Conservation (phyloP, 2,329 filamentous ascomycete species). For the Fusarium tanahbumbuense region DNA sequence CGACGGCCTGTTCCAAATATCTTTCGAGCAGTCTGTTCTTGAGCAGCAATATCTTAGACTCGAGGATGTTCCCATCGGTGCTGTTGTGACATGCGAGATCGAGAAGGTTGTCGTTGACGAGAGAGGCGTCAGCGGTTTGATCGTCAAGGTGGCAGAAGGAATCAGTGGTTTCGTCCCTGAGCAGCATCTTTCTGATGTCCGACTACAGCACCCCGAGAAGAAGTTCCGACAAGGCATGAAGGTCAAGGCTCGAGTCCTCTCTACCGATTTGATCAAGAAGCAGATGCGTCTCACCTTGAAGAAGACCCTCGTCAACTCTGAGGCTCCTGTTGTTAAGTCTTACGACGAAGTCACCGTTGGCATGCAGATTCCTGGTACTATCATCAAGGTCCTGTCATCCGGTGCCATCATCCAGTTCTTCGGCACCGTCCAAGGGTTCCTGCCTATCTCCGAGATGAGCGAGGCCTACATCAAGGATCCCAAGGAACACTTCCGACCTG, state of each 20-base stretch:
- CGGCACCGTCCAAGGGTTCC: conserved; percentile 82
- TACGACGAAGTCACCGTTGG: conserved; percentile 81
- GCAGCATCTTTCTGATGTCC: conserved; percentile 88
- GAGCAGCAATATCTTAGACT: conserved; percentile 91
- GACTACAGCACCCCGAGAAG: conserved; percentile 91
- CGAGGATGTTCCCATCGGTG: conserved; percentile 87
- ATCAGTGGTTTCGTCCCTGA: conserved; percentile 91
- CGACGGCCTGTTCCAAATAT: conserved; percentile 87
- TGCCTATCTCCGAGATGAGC: conserved; percentile 97
- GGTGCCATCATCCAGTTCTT: conserved; percentile 96
- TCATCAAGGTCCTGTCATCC: conserved; percentile 80
- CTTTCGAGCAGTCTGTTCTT: conserved; percentile 83
- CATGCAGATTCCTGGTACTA: conserved; percentile 84
- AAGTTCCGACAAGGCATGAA: conserved; percentile 90
- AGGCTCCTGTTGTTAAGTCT: conserved; percentile 79
- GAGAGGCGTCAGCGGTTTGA: conserved; percentile 81
- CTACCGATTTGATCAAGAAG: conserved; percentile 78
- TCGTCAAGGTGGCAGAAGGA: conserved; percentile 86
- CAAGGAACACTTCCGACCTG: conserved; percentile 85
- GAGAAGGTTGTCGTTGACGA: conserved; percentile 85
- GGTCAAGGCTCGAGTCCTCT: conserved; percentile 87
- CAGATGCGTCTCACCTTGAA: conserved; percentile 91
- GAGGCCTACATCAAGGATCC: conserved; percentile 94
- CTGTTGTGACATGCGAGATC: conserved; percentile 82
- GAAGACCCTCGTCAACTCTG: conserved; percentile 93